Conservation (phyloP, 1,139 yeast species). For the Diutina neorugosa region DNA sequence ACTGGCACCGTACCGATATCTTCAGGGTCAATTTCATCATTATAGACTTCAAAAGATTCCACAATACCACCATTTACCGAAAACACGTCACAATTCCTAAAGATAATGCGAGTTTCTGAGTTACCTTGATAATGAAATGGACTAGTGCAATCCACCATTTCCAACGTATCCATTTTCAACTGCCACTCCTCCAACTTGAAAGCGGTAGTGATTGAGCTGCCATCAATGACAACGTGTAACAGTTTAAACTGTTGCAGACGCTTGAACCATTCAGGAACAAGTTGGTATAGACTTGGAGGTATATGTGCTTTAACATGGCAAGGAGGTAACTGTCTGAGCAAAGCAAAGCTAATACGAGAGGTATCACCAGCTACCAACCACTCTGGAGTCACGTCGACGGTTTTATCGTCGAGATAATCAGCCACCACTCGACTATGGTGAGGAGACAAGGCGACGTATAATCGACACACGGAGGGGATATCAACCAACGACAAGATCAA, state of each 20-base stretch:
- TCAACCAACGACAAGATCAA: not conserved
- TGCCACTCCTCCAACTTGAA: not conserved
- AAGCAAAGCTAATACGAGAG: not conserved
- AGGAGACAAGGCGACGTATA: not conserved
- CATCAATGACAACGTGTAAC: not conserved
- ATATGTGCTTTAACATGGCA: not conserved
- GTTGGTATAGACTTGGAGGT: not conserved
- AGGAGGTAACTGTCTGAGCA: not conserved
- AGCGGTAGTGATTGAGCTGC: not conserved
- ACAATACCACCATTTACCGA: not conserved
- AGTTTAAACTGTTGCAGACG: not conserved
- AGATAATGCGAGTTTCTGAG: not conserved
- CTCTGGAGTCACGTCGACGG: not conserved
- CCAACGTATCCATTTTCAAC: not conserved
- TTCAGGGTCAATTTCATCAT: not conserved
- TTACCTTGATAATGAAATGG: not conserved
- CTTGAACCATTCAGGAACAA: not conserved
- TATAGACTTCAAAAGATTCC: not conserved
- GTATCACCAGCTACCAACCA: not conserved
- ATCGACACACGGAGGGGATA: not conserved
- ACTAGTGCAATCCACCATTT: not conserved
- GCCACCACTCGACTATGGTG: not conserved
- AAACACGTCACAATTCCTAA: not conserved
- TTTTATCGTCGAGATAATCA: not conserved
- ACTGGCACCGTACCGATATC: not conserved